A percentile compares a stretch with the other conserved stretches of the same genome.
phyloP scores from a whole-genome alignment of 192 early-diverging fungal species.

The Helicostylum pulchrum region DNA sequence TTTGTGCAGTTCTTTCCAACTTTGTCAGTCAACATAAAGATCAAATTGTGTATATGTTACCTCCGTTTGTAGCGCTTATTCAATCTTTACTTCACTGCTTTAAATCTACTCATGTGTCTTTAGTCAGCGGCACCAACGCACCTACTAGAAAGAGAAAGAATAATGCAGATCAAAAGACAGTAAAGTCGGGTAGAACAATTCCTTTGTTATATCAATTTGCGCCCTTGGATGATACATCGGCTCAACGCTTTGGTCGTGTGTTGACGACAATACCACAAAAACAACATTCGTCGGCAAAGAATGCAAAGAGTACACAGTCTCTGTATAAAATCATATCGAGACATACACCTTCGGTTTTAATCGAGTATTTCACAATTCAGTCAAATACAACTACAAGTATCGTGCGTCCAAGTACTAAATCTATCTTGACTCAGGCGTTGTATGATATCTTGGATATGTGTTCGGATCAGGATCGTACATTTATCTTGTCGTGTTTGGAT shows the following conservation, averaged over 20 bases:
- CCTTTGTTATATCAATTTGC: slow-evolving; percentile 33
- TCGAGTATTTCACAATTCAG: slow-evolving; percentile 61
- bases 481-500: slow-evolving; percentile 63
- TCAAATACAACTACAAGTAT: slow-evolving; percentile 43
- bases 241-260: slow-evolving; percentile 19
- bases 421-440: slow-evolving; percentile 48
- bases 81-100: slow-evolving; percentile 58
- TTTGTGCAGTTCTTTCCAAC: slow-evolving; percentile 51
- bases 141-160: background rate
- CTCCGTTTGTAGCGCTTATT: slow-evolving; percentile 49
- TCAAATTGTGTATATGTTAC: slow-evolving; percentile 43
- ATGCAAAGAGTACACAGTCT: background rate
- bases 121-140: slow-evolving; percentile 19
- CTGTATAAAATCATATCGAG: slow-evolving; percentile 39
- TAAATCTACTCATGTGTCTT: slow-evolving; percentile 46
- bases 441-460: slow-evolving; percentile 67
- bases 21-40: slow-evolving; percentile 49
- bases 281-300: slow-evolving; percentile 18
- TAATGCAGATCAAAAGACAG: slow-evolving; percentile 20
- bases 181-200: slow-evolving; percentile 1
- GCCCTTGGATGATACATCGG: slow-evolving; percentile 30
- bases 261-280: slow-evolving; percentile 15
- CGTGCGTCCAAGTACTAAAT: slow-evolving; percentile 37
- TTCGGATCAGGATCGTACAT: slow-evolving; percentile 58
- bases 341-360: slow-evolving; percentile 46